These are phyloP conservation scores for Globisporangium nagaii DNA, from an alignment of 352 stramenopile genomes.

Conservation along the genomic window DNA sequence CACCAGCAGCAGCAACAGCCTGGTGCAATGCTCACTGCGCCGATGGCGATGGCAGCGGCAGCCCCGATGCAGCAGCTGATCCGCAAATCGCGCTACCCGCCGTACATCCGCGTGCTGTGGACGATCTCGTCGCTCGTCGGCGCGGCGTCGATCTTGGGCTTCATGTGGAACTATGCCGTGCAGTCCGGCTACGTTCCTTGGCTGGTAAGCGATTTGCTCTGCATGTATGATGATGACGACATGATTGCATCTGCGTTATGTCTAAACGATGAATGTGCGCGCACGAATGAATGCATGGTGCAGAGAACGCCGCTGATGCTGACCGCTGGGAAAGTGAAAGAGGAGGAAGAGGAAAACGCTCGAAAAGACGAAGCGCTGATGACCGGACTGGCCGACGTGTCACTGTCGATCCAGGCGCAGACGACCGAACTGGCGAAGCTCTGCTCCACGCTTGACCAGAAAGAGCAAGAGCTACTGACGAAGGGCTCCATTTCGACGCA, in stretches of 20 bases:
- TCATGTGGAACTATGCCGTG: slow-evolving; percentile 74
- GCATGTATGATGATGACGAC: neutral
- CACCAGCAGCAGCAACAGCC: slow-evolving; percentile 10
- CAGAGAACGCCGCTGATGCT: slow-evolving; percentile 37
- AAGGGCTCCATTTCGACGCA: slow-evolving; percentile 35
- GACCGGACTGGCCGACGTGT: slow-evolving; percentile 37
- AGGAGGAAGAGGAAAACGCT: slow-evolving; percentile 45
- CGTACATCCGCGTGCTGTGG: slow-evolving; percentile 59
- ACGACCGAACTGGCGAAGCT: slow-evolving; percentile 55
- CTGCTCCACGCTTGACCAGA: slow-evolving; percentile 42
- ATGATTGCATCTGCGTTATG: neutral
- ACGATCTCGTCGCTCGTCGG: slow-evolving; percentile 69
- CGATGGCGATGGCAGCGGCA: slow-evolving; percentile 43
- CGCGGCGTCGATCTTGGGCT: slow-evolving; percentile 59
- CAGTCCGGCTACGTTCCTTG: slow-evolving; percentile 64
- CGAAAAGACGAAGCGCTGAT: slow-evolving; percentile 52
- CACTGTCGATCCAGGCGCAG: slow-evolving; percentile 55
- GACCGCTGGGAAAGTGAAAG: slow-evolving; percentile 34
- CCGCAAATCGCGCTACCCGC: slow-evolving; percentile 30
- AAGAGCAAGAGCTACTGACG: slow-evolving; percentile 46
- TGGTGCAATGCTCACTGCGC: slow-evolving; percentile 18
- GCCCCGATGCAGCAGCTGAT: slow-evolving; percentile 44
- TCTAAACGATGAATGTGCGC: neutral
- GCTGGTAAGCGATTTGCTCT: slow-evolving; percentile 30
- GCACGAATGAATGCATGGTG: neutral